Percentiles rank a stretch among this genome's conserved stretches.
These are phyloP conservation scores for Russula virescens DNA, from an alignment of 768 basidiomycete species.

Conservation along the genomic window DNA sequence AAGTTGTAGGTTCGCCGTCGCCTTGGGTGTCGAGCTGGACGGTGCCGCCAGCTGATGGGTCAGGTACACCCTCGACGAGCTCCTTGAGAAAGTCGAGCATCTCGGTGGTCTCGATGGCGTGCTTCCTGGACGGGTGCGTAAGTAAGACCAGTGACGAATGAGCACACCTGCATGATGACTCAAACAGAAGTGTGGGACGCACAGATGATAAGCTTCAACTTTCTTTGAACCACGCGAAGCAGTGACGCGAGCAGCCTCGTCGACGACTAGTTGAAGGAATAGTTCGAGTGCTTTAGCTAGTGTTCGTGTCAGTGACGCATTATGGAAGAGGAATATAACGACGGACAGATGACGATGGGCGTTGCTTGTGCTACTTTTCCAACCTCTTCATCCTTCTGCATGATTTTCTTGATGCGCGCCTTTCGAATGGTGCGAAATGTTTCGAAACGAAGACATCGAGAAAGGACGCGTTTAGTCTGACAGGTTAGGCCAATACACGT, in stretches of 20 bases:
- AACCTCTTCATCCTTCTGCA: conserved; percentile 99
- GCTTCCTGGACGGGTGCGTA: conserved; percentile 55
- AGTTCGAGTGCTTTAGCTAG: conserved; percentile 92
- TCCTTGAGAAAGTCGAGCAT: conserved; percentile 94
- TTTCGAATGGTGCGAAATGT: conserved; percentile 28
- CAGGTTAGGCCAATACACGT: neutral
- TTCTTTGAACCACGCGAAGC: conserved; percentile 74
- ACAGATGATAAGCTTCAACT: conserved; percentile 92
- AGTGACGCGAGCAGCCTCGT: conserved; percentile 78
- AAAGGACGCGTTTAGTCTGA: neutral
- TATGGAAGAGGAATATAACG: neutral
- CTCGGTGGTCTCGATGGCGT: conserved; percentile 80
- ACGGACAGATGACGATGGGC: conserved; percentile 92
- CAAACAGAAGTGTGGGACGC: conserved; percentile 32
- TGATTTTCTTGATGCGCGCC: conserved; percentile 99
- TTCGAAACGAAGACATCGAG: neutral
- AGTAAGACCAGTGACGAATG: neutral
- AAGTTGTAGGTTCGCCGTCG: conserved; percentile 46
- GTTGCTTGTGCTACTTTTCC: conserved; percentile 97
- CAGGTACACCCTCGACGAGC: conserved; percentile 78
- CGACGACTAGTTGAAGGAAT: conserved; percentile 79
- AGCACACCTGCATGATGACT: no score
- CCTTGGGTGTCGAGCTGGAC: conserved; percentile 63
- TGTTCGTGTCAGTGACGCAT: neutral
- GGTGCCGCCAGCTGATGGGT: conserved; percentile 80